Evolutionary conservation across 768 basidiomycete genomes (phyloP).

Genomic region (Pleurotus citrinopileatus): DNA sequence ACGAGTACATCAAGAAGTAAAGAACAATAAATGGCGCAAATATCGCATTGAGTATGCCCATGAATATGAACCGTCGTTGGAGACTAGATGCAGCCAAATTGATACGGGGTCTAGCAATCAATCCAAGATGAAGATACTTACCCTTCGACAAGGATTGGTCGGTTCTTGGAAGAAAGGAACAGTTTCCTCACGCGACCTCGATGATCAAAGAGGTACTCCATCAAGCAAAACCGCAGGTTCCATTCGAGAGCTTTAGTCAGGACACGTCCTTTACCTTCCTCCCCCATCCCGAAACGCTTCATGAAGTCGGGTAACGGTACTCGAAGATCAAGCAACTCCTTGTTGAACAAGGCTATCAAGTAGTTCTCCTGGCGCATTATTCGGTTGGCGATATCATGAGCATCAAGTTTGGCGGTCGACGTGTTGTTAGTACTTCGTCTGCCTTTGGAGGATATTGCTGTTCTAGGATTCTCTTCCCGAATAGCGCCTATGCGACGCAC

Average conservation of each 20-base stretch:
- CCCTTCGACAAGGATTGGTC: conserved; percentile 79
- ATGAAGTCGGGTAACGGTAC: conserved; percentile 71
- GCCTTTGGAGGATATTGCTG: conserved; percentile 71
- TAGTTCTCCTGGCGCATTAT: conserved; percentile 99
- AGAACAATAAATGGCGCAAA: conserved; percentile 97
- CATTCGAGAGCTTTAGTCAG: conserved; percentile 92
- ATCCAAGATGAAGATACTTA: conserved; percentile 27
- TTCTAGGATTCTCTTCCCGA: conserved; percentile 89
- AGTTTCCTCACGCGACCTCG: conserved; percentile 87
- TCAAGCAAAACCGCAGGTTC: conserved; percentile 94
- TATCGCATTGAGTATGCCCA: conserved; percentile 93
- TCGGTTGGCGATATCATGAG: conserved; percentile 96
- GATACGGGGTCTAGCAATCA: neutral
- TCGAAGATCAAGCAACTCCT: conserved; percentile 86
- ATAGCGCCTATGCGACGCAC: conserved; percentile 89
- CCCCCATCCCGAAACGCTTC: conserved; percentile 34
- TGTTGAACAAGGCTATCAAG: conserved; percentile 96
- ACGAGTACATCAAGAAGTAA: conserved; percentile 96
- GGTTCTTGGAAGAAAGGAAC: conserved; percentile 85
- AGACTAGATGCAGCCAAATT: conserved; percentile 61
- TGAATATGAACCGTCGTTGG: conserved; percentile 86
- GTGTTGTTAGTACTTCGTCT: conserved; percentile 53
- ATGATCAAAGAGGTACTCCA: conserved; percentile 93
- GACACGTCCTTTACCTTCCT: conserved; percentile 62
- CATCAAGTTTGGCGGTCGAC: conserved; percentile 86